A percentile compares a stretch with the other conserved stretches of the same genome.
phyloP scores from a whole-genome alignment of 1,284 basidiomycete species.

The Sphaerobolus stellatus region DNA sequence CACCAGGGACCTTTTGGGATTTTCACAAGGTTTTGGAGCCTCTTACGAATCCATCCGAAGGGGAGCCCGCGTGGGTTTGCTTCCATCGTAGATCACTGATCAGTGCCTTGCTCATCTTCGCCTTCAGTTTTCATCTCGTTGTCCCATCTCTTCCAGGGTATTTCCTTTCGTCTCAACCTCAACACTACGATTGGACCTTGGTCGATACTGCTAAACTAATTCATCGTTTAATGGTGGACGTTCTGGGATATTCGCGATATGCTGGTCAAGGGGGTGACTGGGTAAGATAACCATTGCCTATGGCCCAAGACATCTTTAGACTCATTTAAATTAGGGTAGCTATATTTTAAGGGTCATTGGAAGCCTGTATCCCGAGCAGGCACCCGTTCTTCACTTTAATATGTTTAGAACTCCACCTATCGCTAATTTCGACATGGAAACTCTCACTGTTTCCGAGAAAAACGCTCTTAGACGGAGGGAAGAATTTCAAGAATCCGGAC shows the following conservation, averaged over 20 bases:
- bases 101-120: not conserved
- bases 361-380: slow-evolving; percentile 16
- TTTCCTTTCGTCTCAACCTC: slow-evolving; percentile 21
- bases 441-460: slow-evolving; percentile 14
- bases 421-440: not conserved
- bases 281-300: slow-evolving; percentile 13
- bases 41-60: slow-evolving; percentile 18
- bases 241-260: slow-evolving; percentile 24
- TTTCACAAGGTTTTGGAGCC: slow-evolving; percentile 26
- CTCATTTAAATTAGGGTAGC: slow-evolving; percentile 13
- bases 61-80: slow-evolving; percentile 20
- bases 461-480: slow-evolving; percentile 10
- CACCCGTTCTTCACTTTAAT: slow-evolving; percentile 20
- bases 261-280: slow-evolving; percentile 26
- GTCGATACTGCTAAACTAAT: slow-evolving; percentile 22
- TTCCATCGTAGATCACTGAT: not conserved
- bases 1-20: slow-evolving; percentile 24
- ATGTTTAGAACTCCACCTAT: slow-evolving; percentile 18
- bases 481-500: slow-evolving; percentile 17
- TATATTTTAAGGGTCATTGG: slow-evolving; percentile 20
- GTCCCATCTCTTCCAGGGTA: slow-evolving; percentile 26
- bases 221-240: slow-evolving; percentile 23
- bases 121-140: slow-evolving; percentile 23
- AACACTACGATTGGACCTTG: slow-evolving; percentile 19
- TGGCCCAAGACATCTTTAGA: not conserved